These are phyloP conservation scores for Thraustochytrium striatum DNA, from an alignment of 352 stramenopile genomes.

Conservation along the genomic window DNA sequence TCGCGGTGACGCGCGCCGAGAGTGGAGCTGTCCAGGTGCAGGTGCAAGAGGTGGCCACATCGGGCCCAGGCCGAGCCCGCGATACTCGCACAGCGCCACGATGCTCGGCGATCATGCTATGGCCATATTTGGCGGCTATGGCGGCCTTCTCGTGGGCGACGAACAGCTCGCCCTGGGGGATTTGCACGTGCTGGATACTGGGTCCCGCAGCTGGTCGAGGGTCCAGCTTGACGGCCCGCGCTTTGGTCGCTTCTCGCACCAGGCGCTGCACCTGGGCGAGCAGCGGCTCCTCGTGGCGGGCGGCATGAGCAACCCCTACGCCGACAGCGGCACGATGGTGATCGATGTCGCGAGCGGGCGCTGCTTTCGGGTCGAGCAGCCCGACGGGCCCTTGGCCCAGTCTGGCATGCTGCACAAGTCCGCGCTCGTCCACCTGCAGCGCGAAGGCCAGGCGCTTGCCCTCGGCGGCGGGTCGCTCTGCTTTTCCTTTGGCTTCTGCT, in stretches of 20 bases:
- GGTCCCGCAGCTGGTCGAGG: constrained; percentile 2
- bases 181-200: neutral
- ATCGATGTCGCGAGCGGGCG: neutral
- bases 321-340: constrained; percentile 8
- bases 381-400: neutral
- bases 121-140: constrained; percentile 30
- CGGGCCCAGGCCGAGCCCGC: neutral
- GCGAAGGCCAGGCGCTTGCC: neutral
- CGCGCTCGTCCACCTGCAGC: neutral
- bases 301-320: constrained; percentile 26
- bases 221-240: neutral
- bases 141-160: neutral
- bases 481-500: constrained; percentile 47
- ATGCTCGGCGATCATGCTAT: neutral
- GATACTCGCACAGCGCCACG: constrained; percentile 2
- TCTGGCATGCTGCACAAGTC: constrained; percentile 25
- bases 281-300: constrained; percentile 30
- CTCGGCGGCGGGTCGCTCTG: constrained; percentile 37
- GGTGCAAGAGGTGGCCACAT: neutral
- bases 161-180: constrained; percentile 26
- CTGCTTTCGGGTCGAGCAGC: neutral
- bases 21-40: neutral
- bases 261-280: neutral
- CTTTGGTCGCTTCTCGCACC: neutral
- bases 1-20: neutral